A percentile compares a stretch with the other conserved stretches of the same genome.
Conservation (phyloP, 768 basidiomycete genomes). For the Strobilomyces confusus region DNA sequence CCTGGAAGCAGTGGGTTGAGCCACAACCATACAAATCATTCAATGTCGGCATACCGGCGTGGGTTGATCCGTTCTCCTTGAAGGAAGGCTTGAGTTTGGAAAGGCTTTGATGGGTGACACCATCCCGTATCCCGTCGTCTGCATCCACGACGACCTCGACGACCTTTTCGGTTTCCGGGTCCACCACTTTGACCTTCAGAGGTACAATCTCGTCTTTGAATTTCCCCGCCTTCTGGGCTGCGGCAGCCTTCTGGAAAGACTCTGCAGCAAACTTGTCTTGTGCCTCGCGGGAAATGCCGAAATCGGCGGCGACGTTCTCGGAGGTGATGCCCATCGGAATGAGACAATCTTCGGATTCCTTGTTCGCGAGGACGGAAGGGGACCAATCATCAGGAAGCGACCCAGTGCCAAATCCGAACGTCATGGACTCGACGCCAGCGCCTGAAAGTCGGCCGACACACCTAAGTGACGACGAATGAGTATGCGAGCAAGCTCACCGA, state of each 20-base stretch:
- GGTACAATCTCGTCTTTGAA: slow-evolving; percentile 86
- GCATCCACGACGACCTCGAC: slow-evolving; percentile 64
- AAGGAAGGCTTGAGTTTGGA: slow-evolving; percentile 87
- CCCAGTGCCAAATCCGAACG: slow-evolving; percentile 62
- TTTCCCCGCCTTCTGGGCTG: slow-evolving; percentile 74
- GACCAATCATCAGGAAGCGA: slow-evolving; percentile 57
- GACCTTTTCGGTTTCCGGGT: slow-evolving; percentile 71
- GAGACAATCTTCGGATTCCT: slow-evolving; percentile 76
- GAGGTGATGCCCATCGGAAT: slow-evolving; percentile 92
- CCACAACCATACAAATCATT: neutral
- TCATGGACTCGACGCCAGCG: slow-evolving; percentile 91
- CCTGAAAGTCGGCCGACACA: slow-evolving; percentile 38
- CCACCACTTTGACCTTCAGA: slow-evolving; percentile 61
- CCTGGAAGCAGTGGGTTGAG: slow-evolving; percentile 32
- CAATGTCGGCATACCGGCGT: slow-evolving; percentile 48
- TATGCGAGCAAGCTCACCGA: slow-evolving; percentile 49
- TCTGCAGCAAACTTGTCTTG: slow-evolving; percentile 84
- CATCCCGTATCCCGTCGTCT: slow-evolving; percentile 86
- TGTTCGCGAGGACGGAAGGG: slow-evolving; percentile 57
- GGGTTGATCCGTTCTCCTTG: slow-evolving; percentile 67
- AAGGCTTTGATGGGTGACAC: slow-evolving; percentile 75
- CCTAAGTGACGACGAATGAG: neutral
- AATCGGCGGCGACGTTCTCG: slow-evolving; percentile 86
- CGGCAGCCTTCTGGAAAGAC: slow-evolving; percentile 82
- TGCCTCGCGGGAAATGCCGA: slow-evolving; percentile 62